Base-by-base conservation (phyloP, 2,329 filamentous ascomycete genomes). In the Ceratocystis lukuohia region DNA sequence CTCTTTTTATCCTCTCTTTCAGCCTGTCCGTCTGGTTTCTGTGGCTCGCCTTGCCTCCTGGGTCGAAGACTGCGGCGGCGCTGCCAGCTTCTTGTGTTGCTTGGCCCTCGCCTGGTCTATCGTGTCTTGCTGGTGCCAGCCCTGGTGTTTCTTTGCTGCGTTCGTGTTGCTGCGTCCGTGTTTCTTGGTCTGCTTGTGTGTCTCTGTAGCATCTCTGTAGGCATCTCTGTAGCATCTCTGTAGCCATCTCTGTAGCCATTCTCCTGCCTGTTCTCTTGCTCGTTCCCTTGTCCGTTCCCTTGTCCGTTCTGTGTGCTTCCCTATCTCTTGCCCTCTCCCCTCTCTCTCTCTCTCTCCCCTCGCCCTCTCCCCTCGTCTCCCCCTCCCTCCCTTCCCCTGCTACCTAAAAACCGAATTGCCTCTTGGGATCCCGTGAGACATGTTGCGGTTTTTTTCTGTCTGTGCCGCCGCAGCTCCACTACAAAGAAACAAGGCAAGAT, bases 391-490 rank as follows among this genome's bases (percentile, higher is more conserved):
- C 25, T 57, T 57, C 17, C 30, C 22, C 25, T 45, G 15, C 59
- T n/a, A 33, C 56, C 56, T 37, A 17, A 30, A 37, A 41, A 22
- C 37, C 28, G 15, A 37, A 15, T 61, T 61, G 37, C 59, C 59
- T 57, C 53, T 57, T 57, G 53, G 37, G 37, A 33, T 62, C 33
- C 41, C 30, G 30, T 62, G 33, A 41, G 59, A 62, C 30, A 62
- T 62, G 46, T 20, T 50, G 41, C 59, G 33, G 17, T 62, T 44
- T 62, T 61, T 62, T 45, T 30, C 22, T 41, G n/a, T 45, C 41
- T 62, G 33, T 62, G 30, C 59, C 59, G 30, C 30, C 20, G 37
- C 37, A 41, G 41, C 30, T 22, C 59, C 30, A 62, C 59, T 41
- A 28, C 28, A 37, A 62, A 62, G 22, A 62, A 41, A 22, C 37